These are phyloP conservation scores for Penicillium subrubescens DNA, from an alignment of 495 filamentous ascomycete species.

Conservation along the genomic window DNA sequence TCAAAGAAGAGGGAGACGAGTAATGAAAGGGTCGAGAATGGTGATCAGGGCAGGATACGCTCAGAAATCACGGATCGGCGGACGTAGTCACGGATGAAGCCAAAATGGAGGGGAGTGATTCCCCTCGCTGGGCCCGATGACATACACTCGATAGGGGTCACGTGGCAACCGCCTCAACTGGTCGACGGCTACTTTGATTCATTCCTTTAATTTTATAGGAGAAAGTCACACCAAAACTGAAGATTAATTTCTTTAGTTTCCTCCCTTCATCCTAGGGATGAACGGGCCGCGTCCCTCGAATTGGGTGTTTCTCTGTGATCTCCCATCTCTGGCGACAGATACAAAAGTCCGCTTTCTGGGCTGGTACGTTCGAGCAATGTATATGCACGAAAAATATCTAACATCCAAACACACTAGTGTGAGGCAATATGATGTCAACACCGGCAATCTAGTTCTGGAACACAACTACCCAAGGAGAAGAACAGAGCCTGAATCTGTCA, in stretches of 20 bases:
- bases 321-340: conserved; percentile 56
- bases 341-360: conserved; percentile 89
- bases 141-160: conserved; percentile 42
- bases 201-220: background rate
- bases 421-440: conserved; percentile 60
- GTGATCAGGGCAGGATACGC: background rate
- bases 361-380: conserved; percentile 63
- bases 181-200: background rate
- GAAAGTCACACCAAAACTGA: background rate
- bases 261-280: conserved; percentile 37
- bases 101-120: conserved; percentile 33
- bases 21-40: background rate
- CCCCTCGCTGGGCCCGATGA: conserved; percentile 46
- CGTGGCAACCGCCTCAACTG: conserved; percentile 26
- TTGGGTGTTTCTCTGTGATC: conserved; percentile 66
- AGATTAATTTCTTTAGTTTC: background rate
- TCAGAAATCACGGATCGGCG: conserved; percentile 2
- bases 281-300: conserved; percentile 64
- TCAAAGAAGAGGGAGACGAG: background rate
- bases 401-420: conserved; percentile 58
- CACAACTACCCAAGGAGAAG: conserved; percentile 61
- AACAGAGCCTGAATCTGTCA: conserved; percentile 40
- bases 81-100: conserved; percentile 22
- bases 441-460: conserved; percentile 63
- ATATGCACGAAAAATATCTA: background rate